Conservation (phyloP, 306 rosid genomes). For the Astragalus glycyphyllos region DNA sequence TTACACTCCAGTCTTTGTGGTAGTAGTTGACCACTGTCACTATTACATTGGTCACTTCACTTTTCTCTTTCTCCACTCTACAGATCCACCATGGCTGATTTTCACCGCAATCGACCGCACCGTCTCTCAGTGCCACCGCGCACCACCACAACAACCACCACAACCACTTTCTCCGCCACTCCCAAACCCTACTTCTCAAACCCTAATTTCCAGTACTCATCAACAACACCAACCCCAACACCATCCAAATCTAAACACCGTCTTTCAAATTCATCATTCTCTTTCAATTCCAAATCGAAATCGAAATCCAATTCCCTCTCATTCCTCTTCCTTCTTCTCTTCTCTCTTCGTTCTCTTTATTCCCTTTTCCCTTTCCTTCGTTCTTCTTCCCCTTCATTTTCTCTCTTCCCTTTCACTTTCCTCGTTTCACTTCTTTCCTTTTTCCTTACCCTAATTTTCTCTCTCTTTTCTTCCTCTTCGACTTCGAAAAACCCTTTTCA, state of each 20-base stretch:
- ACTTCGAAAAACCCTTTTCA: constrained; percentile 24
- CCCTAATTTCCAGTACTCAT: constrained; percentile 49
- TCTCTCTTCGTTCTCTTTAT: constrained; percentile 76
- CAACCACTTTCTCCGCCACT: constrained; percentile 25
- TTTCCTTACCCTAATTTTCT: constrained; percentile 57
- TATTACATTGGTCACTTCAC: background rate
- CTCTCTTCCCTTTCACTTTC: constrained; percentile 79
- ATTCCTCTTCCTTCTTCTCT: constrained; percentile 67
- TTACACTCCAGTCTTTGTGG: background rate
- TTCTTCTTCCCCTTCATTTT: constrained; percentile 78
- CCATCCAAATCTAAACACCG: constrained; percentile 63
- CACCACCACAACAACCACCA: constrained; percentile 33
- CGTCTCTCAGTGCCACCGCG: constrained; percentile 78
- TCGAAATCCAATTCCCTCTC: constrained; percentile 56
- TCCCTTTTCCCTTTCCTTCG: constrained; percentile 81
- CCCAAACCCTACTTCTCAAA: constrained; percentile 55
- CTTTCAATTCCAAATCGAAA: constrained; percentile 54
- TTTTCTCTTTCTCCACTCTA: background rate
- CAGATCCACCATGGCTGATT: constrained; percentile 62
- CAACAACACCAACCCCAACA: constrained; percentile 66
- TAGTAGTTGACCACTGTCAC: background rate
- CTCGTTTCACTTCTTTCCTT: constrained; percentile 70
- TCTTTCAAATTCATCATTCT: constrained; percentile 51
- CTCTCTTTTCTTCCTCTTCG: constrained; percentile 51
- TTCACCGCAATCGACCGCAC: constrained; percentile 67